phyloP scores from a whole-genome alignment of 1,139 yeast genomes.

The Saccharomycopsis crataegensis region DNA sequence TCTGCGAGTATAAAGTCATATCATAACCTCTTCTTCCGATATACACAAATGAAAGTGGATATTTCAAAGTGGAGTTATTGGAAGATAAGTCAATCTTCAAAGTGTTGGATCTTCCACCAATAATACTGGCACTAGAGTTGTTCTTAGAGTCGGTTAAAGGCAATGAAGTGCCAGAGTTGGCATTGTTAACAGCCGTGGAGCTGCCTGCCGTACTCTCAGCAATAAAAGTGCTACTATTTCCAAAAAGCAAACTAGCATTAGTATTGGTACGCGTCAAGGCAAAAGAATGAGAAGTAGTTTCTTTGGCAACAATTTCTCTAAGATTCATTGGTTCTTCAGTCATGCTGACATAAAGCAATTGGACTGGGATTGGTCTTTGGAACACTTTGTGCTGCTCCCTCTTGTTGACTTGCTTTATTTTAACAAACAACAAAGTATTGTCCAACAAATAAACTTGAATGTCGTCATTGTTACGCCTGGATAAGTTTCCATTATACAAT shows the following conservation, averaged over 20 bases:
- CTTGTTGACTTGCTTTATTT: slow-evolving; percentile 80
- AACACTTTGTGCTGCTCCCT: slow-evolving; percentile 88
- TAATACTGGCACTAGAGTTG: neutral
- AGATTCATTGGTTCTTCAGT: slow-evolving; percentile 70
- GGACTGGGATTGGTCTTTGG: slow-evolving; percentile 89
- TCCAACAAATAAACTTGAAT: slow-evolving; percentile 78
- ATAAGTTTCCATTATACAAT: slow-evolving; percentile 67
- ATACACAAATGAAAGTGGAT: slow-evolving; percentile 39
- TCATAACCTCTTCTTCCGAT: slow-evolving; percentile 61
- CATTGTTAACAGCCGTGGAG: neutral
- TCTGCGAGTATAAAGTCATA: slow-evolving; percentile 57
- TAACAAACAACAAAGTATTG: slow-evolving; percentile 78
- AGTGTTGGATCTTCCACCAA: slow-evolving; percentile 29
- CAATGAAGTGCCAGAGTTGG: neutral
- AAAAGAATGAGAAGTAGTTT: slow-evolving; percentile 22
- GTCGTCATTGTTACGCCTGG: slow-evolving; percentile 72
- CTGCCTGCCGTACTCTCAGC: neutral
- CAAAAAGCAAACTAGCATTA: neutral
- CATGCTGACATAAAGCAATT: slow-evolving; percentile 67
- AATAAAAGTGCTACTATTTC: neutral
- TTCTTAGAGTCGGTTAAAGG: neutral
- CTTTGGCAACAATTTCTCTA: slow-evolving; percentile 39
- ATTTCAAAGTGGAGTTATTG: slow-evolving; percentile 32
- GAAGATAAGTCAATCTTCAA: slow-evolving; percentile 27
- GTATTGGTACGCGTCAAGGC: slow-evolving; percentile 1